Conservation (phyloP, 345 rosid genomes). For the Heritiera fomes region DNA sequence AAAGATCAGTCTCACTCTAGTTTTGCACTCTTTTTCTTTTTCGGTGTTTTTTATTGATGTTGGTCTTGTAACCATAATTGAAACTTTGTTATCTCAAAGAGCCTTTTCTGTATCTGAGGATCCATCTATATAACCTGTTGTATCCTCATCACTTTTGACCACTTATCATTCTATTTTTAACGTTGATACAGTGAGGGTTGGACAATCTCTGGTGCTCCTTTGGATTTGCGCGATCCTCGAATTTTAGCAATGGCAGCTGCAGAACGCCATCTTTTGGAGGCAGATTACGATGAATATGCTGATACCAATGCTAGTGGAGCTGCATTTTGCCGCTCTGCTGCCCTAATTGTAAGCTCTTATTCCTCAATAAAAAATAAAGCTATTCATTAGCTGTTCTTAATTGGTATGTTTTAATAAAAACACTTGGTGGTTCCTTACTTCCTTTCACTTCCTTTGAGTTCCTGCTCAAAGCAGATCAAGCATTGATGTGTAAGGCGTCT, state of each 20-base stretch:
- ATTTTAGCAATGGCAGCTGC: slow-evolving; percentile 90
- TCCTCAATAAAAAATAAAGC: background rate
- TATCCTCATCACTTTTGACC: slow-evolving; percentile 8
- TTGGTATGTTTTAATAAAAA: background rate
- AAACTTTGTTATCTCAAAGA: slow-evolving; percentile 2
- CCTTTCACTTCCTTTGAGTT: background rate
- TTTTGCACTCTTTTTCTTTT: background rate
- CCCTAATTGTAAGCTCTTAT: slow-evolving; percentile 65
- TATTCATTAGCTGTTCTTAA: background rate
- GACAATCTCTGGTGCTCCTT: slow-evolving; percentile 74
- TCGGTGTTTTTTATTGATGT: background rate
- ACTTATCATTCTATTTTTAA: slow-evolving; percentile 17
- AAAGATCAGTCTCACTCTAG: background rate
- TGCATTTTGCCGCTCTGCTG: slow-evolving; percentile 96
- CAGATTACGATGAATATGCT: slow-evolving; percentile 87
- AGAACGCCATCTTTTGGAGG: slow-evolving; percentile 86
- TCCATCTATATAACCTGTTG: background rate
- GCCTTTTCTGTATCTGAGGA: slow-evolving; percentile 2
- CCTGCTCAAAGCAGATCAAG: background rate
- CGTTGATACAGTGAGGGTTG: slow-evolving; percentile 58
- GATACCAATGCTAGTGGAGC: slow-evolving; percentile 91
- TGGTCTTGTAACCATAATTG: background rate
- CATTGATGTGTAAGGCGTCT: background rate
- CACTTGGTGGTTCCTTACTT: background rate
- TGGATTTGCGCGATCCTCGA: slow-evolving; percentile 85